Evolutionary conservation across 306 rosid genomes (phyloP).

Genomic region (Lupinus albus): DNA sequence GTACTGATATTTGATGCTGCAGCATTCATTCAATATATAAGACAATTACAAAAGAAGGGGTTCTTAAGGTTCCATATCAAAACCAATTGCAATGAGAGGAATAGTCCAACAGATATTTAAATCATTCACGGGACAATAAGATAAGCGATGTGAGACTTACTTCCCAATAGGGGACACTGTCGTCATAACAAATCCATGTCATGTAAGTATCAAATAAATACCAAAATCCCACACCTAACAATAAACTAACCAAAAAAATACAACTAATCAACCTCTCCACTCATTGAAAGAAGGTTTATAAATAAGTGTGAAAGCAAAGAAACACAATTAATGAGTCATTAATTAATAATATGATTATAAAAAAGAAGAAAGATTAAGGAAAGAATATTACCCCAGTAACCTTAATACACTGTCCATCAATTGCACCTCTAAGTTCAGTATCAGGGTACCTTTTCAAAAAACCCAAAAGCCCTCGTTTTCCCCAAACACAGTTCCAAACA

Average conservation of each 20-base stretch:
- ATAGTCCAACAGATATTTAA: no score
- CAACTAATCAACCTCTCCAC: background rate
- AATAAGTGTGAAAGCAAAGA: background rate
- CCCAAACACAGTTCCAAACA: slow-evolving; percentile 74
- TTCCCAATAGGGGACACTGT: slow-evolving; percentile 42
- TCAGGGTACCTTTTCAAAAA: slow-evolving; percentile 81
- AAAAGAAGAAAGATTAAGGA: background rate
- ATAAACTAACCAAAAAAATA: background rate
- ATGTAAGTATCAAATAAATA: slow-evolving; percentile 34
- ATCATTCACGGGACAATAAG: no score
- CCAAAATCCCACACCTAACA: slow-evolving; percentile 44
- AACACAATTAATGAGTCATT: slow-evolving; percentile 28
- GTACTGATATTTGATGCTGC: slow-evolving; percentile 5
- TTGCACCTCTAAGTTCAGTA: slow-evolving; percentile 91
- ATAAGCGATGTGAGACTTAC: no score
- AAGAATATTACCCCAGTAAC: slow-evolving; percentile 87
- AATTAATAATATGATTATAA: background rate
- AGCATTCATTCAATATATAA: slow-evolving; percentile 13
- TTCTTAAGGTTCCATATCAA: no score
- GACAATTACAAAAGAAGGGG: slow-evolving; percentile 32
- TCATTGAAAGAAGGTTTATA: background rate
- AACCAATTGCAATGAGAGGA: no score
- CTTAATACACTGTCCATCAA: slow-evolving; percentile 94
- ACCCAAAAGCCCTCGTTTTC: slow-evolving; percentile 70
- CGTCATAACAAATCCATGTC: slow-evolving; percentile 34